Conservation (phyloP, 192 early-diverging fungal genomes). For the Pecoramyces ruminantium region DNA sequence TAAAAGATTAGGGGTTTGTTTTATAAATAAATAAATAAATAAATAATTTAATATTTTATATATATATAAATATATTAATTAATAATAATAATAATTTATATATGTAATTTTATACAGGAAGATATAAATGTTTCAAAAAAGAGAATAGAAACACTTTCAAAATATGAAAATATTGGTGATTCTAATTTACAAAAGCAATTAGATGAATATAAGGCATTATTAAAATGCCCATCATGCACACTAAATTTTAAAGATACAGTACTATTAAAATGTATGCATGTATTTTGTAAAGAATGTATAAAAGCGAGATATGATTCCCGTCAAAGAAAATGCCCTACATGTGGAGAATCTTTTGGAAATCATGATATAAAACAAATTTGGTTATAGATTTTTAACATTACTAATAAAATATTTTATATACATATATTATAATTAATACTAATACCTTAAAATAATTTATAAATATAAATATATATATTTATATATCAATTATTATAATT, state of each 20-base stretch:
- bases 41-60: conserved; percentile 27
- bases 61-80: conserved; percentile 43
- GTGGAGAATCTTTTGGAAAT: conserved; percentile 2
- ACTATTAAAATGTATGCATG: conserved; percentile 81
- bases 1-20: conserved; percentile 23
- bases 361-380: conserved; percentile 2
- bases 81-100: background rate
- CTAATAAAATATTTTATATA: too few species aligned
- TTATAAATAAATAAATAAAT: conserved; percentile 15
- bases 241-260: conserved; percentile 70
- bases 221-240: conserved; percentile 81
- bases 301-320: conserved; percentile 68
- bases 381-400: background rate
- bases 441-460: too few species aligned
- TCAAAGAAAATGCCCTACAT: conserved; percentile 31
- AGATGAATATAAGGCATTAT: conserved; percentile 45
- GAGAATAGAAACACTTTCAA: conserved; percentile 3
- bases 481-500: too few species aligned
- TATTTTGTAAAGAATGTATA: conserved; percentile 79
- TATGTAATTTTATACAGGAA: background rate
- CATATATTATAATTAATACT: too few species aligned
- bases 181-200: conserved; percentile 31
- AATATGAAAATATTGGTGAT: conserved; percentile 23
- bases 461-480: too few species aligned
- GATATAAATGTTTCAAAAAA: conserved; percentile 1